phyloP scores from a whole-genome alignment of 2,329 filamentous ascomycete species.

The Hypoxylon sp. region DNA sequence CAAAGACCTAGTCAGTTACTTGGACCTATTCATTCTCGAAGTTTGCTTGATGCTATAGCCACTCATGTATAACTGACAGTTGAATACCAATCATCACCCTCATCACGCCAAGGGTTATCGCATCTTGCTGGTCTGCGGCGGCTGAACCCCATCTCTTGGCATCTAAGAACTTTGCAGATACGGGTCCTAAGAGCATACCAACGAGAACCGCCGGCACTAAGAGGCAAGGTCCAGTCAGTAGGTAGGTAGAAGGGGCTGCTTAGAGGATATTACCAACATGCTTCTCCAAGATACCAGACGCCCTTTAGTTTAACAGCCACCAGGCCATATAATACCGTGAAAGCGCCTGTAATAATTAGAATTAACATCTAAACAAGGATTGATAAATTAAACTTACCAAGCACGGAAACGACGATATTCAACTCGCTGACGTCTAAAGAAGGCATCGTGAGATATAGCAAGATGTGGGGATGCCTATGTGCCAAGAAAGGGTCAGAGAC shows the following conservation, averaged over 20 bases:
- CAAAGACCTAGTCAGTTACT: constrained; percentile 1
- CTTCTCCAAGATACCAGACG: constrained; percentile 67
- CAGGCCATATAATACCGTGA: constrained; percentile 63
- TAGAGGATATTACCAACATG: constrained; percentile 55
- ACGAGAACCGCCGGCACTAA: constrained; percentile 67
- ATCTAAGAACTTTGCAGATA: constrained; percentile 66
- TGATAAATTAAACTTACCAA: constrained; percentile 54
- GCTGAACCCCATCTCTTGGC: constrained; percentile 57
- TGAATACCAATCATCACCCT: constrained; percentile 74
- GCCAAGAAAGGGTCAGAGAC: constrained; percentile 13
- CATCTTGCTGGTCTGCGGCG: constrained; percentile 52
- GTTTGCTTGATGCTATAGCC: neutral
- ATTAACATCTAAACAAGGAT: neutral
- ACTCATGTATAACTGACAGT: constrained; percentile 53
- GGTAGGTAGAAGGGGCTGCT: neutral
- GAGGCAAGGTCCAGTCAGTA: constrained; percentile 3
- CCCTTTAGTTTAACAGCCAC: constrained; percentile 67
- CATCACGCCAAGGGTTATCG: constrained; percentile 63
- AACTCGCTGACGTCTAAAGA: constrained; percentile 64
- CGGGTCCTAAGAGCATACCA: constrained; percentile 67
- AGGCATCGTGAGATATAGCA: constrained; percentile 55
- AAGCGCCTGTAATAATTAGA: constrained; percentile 56
- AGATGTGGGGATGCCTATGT: neutral
- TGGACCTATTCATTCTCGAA: neutral
- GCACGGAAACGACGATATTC: constrained; percentile 63